Evolutionary conservation across 2,329 filamentous ascomycete species (phyloP).

Genomic region (Hypoxylon sp.): DNA sequence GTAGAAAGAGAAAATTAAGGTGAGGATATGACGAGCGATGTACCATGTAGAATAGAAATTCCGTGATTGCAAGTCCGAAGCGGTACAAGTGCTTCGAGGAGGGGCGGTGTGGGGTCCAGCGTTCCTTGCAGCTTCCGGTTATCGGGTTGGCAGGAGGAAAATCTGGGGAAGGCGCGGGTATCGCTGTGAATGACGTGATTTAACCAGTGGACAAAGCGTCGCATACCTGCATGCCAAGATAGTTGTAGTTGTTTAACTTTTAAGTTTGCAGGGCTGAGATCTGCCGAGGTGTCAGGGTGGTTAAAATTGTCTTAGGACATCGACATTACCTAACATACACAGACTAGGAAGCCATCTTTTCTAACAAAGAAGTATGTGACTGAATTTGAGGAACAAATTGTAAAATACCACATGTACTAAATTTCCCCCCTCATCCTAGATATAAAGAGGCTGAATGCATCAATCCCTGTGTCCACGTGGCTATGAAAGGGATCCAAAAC

Average conservation of each 20-base stretch:
- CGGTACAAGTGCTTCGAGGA: constrained; percentile 22
- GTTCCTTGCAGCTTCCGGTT: constrained; percentile 42
- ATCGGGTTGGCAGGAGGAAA: constrained; percentile 38
- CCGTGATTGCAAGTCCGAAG: constrained; percentile 27
- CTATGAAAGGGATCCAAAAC: no score
- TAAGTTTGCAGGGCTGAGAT: constrained; percentile 18
- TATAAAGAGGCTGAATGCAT: no score
- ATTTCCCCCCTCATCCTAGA: no score
- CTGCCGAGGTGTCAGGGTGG: no score
- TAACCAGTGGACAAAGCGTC: constrained; percentile 35
- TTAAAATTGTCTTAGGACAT: no score
- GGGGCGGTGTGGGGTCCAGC: constrained; percentile 24
- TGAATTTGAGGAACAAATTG: no score
- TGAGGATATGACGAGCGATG: constrained; percentile 11
- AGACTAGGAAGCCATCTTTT: no score
- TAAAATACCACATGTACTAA: no score
- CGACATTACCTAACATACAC: no score
- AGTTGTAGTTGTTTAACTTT: no score
- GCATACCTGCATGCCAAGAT: constrained; percentile 15
- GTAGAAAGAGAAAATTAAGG: constrained; percentile 2
- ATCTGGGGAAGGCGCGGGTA: constrained; percentile 40
- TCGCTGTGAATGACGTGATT: constrained; percentile 44
- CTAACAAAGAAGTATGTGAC: no score
- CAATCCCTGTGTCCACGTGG: no score
- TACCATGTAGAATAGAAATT: constrained; percentile 18